A percentile compares a stretch with the other conserved stretches of the same genome.
These are phyloP conservation scores for Venturia effusa DNA, from an alignment of 2,329 filamentous ascomycete species.

Conservation along the genomic window DNA sequence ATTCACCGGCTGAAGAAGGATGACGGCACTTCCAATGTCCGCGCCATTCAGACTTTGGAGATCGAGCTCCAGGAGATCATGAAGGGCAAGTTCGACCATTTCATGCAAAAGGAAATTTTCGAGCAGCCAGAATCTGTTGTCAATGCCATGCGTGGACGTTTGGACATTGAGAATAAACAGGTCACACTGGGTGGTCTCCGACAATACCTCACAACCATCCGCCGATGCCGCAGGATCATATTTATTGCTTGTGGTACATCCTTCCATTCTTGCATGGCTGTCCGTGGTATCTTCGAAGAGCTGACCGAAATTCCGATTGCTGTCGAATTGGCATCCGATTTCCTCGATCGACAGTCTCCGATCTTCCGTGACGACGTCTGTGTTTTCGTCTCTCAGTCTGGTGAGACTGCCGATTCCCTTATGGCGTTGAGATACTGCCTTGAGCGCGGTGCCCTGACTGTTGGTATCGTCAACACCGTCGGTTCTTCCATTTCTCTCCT, in stretches of 20 bases:
- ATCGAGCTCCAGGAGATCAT: conserved; percentile 99
- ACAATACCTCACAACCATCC: conserved; percentile 93
- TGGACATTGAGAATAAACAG: conserved; percentile 85
- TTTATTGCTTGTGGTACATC: conserved; percentile 98
- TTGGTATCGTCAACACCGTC: conserved; percentile 97
- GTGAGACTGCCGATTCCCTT: conserved; percentile 94
- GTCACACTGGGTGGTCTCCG: conserved; percentile 92
- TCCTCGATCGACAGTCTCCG: conserved; percentile 89
- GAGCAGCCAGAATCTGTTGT: conserved; percentile 98
- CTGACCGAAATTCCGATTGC: conserved; percentile 95
- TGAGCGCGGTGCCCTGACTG: conserved; percentile 91
- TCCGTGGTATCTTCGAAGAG: conserved; percentile 95
- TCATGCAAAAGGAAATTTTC: conserved; percentile 99
- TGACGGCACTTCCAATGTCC: conserved; percentile 91
- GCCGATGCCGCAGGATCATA: conserved; percentile 92
- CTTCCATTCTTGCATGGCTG: conserved; percentile 99
- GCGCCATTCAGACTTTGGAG: conserved; percentile 96
- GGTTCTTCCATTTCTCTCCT: conserved; percentile 97
- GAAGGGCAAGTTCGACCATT: conserved; percentile 99
- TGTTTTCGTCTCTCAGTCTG: conserved; percentile 97
- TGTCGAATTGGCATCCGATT: conserved; percentile 94
- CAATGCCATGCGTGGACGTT: conserved; percentile 98
- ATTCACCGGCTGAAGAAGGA: conserved; percentile 97
- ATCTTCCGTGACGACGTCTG: conserved; percentile 99
- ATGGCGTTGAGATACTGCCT: conserved; percentile 97